Evolutionary conservation across 805 yeast genomes (phyloP), one percentile per base, ranked within the genome.

Genomic region (Candida germanica): DNA sequence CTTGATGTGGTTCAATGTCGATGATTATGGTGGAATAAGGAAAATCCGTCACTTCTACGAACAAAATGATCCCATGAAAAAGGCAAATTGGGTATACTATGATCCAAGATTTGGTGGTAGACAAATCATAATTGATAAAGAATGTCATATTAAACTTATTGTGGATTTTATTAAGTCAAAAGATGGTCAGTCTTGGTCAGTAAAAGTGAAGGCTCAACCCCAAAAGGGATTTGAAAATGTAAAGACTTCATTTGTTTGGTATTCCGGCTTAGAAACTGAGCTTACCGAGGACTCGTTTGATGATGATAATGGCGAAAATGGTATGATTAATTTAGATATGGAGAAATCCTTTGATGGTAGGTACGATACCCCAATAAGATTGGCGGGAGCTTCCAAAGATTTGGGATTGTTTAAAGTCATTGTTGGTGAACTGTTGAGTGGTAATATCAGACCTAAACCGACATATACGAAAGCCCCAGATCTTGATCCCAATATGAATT

Each of bases 21-120:
- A 84, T 42, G 60, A 66, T 19, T 67, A 73, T 40, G 58, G 62
- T 4, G 83, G 83, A 1, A 49, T 86, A 9, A 60, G 68, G 4
- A 61, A 68, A 15, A 58, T 83, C 16, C 77, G 96, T 48, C 96
- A 88, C 57, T 70, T 74, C 36, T 85, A 88, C 50, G 87, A 82
- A 35, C 88, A 80, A 47, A 65, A 66, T 24, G 91, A 88, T 50
- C 73, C 79, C 33, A 69, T 88, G 62, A 70, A 69, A 16, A 79
- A 75, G 36, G 91, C 85, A 47, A 87, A 89, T 17, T 93, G 97
- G 96, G 69, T 75, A n/a, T 64, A 69, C 24, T 93, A 83, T 56
- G 98, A 93, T 54, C 88, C 96, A 4, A 71, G 98, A 44, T 33
- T 60, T 10, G 98, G 98, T 16, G 98, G 98, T 0, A 66, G 74